A percentile compares a stretch with the other conserved stretches of the same genome.
These are phyloP conservation scores for Fibroporia radiculosa DNA, from an alignment of 768 basidiomycete genomes.

Conservation along the genomic window DNA sequence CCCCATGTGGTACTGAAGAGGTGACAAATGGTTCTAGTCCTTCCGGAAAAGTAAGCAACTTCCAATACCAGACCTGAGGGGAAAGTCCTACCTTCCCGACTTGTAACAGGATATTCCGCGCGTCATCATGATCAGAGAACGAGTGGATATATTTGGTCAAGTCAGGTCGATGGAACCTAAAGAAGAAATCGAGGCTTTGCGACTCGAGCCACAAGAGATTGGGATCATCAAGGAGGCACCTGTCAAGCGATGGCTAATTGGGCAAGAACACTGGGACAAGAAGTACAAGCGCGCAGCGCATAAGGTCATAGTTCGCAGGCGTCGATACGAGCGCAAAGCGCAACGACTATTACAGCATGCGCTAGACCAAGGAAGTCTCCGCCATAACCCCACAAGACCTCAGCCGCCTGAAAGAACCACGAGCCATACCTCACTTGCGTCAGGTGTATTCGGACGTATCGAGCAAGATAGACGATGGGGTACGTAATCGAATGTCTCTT, in stretches of 20 bases:
- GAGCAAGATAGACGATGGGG: conserved; percentile 19
- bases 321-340: conserved; percentile 38
- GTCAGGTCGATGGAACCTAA: conserved; percentile 57
- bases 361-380: conserved; percentile 36
- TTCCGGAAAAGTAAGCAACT: neutral
- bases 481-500: conserved; percentile 1
- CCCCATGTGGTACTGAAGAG: conserved; percentile 5
- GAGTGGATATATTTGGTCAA: conserved; percentile 55
- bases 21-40: neutral
- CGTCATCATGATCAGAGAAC: conserved; percentile 58
- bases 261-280: conserved; percentile 57
- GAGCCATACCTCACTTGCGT: conserved; percentile 7
- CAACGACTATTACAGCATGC: conserved; percentile 37
- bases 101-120: conserved; percentile 16
- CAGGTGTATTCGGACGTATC: conserved; percentile 12
- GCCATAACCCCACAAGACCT: conserved; percentile 5
- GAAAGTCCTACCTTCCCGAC: neutral
- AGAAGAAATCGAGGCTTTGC: conserved; percentile 44
- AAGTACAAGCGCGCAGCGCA: conserved; percentile 35
- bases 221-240: conserved; percentile 72
- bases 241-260: conserved; percentile 54
- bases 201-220: conserved; percentile 46
- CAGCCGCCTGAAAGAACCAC: conserved; percentile 2
- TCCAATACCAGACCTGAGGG: neutral
- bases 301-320: conserved; percentile 35